Evolutionary conservation across 306 rosid species (phyloP).

Genomic region (Malus sylvestris): DNA sequence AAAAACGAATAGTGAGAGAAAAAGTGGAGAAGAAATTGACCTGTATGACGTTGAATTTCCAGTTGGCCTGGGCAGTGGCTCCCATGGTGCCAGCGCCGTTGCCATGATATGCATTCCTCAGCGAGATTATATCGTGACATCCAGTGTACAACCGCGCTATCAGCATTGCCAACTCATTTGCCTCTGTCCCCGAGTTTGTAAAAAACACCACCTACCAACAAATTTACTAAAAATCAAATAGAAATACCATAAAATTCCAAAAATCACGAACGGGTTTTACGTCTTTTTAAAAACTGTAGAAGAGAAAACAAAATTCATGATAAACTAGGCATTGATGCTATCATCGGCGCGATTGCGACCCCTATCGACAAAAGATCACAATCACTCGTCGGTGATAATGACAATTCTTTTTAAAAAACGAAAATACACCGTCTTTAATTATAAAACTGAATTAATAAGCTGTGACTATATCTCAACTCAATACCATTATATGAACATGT

Average conservation of each 20-base stretch:
- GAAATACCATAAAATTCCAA: neutral
- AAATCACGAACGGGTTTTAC: neutral
- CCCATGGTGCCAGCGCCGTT: constrained; percentile 90
- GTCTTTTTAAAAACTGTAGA: neutral
- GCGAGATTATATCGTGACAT: constrained; percentile 71
- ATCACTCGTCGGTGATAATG: neutral
- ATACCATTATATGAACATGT: too few relatives aligned
- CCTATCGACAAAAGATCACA: neutral
- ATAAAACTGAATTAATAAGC: neutral
- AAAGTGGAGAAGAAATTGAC: constrained; percentile 14
- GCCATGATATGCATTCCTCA: constrained; percentile 89
- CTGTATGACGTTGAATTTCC: constrained; percentile 83
- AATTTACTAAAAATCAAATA: neutral
- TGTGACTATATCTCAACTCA: too few relatives aligned
- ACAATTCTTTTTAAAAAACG: neutral
- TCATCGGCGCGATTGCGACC: neutral
- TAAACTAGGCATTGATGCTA: neutral
- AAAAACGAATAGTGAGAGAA: neutral
- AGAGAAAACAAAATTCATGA: neutral
- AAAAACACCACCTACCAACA: constrained; percentile 71
- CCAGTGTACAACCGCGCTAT: constrained; percentile 75
- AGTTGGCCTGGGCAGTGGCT: constrained; percentile 78
- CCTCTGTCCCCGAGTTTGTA: constrained; percentile 97
- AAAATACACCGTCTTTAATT: neutral
- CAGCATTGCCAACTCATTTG: constrained; percentile 82